Base-by-base conservation (phyloP, 2,329 filamentous ascomycete genomes). In the Arthroderma sp. region DNA sequence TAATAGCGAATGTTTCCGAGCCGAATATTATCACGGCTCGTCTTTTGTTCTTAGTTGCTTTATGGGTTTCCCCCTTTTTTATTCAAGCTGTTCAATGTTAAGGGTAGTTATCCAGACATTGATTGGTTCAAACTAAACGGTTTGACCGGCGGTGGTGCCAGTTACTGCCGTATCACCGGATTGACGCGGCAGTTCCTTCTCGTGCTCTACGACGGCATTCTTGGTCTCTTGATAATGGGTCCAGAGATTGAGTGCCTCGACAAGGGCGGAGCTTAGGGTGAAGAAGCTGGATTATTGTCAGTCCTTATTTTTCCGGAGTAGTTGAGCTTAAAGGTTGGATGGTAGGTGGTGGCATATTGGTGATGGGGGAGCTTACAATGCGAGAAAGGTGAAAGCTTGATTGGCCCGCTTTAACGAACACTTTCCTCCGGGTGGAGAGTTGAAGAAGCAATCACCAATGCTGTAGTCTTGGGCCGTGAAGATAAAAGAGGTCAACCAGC, bases 401-500 rank as follows among this genome's bases (percentile, higher is more conserved):
- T 60, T 64, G 15, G 66, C 60, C 40, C 58, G 54, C 54, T 70
- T 70, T 32, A 56, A 51, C 6, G 50, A 49, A 53, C 66, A 70
- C 29, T 43, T 39, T 10, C 58, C 43, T 37, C 55, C 55, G 1
- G 57, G 55, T 1, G 68, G 66, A 3, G 60, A 48, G 40, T 58
- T 54, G 29, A 50, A 36, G 43, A 31, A 48, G 54, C 66, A 69
- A 51, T 58, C 56, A 9, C 43, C 40, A 1, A 48, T 56, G 39
- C 39, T 60, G 50, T 69, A 71, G 59, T 69, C 66, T 55, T 69
- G 61, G 4, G 67, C 62, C 1, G 66, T 53, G 56, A 71, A 70
- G 52, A 71, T 66, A 54, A 70, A 70, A 11, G 66, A 58, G 1
- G 68, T 70, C 54, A 71, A 61, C 67, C 68, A 71, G 29, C 64